Conservation (phyloP, 495 filamentous ascomycete species). For the Melanomma pulvis-pyrius region DNA sequence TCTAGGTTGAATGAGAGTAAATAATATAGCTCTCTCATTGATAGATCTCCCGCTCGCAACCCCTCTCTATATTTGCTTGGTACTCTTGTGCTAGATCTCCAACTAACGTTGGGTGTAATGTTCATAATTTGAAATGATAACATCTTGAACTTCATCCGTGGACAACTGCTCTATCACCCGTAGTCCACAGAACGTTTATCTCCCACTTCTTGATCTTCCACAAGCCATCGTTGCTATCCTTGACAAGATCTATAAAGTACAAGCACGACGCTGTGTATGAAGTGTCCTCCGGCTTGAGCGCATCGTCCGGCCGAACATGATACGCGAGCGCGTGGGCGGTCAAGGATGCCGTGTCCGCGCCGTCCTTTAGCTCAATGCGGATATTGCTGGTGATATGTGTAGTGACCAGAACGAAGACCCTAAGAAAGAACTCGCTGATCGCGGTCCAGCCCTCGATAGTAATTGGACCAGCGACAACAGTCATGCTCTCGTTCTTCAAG, state of each 20-base stretch:
- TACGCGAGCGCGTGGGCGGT: constrained; percentile 30
- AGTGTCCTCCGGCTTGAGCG: constrained; percentile 25
- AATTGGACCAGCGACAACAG: constrained; percentile 22
- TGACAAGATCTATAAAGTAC: constrained; percentile 32
- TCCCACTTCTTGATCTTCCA: constrained; percentile 39
- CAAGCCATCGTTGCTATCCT: constrained; percentile 32
- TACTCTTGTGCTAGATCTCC: constrained; percentile 7
- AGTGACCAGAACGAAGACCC: constrained; percentile 26
- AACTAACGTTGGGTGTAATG: constrained; percentile 8
- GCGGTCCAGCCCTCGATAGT: constrained; percentile 22
- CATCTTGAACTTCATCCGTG: constrained; percentile 5
- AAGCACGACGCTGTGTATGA: constrained; percentile 18
- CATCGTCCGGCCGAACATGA: constrained; percentile 33
- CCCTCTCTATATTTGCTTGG: constrained; percentile 11
- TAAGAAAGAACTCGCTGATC: constrained; percentile 17
- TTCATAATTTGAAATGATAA: constrained; percentile 10
- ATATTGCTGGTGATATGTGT: constrained; percentile 36
- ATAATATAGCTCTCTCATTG: no score
- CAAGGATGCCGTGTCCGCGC: constrained; percentile 28
- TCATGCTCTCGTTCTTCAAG: constrained; percentile 19
- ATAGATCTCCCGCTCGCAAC: constrained; percentile 11
- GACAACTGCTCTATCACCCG: constrained; percentile 32
- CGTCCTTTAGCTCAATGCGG: constrained; percentile 36
- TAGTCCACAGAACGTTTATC: constrained; percentile 30
- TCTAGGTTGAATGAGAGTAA: no score